Conservation (phyloP, 1,284 basidiomycete genomes). For the Fistulina hepatica region DNA sequence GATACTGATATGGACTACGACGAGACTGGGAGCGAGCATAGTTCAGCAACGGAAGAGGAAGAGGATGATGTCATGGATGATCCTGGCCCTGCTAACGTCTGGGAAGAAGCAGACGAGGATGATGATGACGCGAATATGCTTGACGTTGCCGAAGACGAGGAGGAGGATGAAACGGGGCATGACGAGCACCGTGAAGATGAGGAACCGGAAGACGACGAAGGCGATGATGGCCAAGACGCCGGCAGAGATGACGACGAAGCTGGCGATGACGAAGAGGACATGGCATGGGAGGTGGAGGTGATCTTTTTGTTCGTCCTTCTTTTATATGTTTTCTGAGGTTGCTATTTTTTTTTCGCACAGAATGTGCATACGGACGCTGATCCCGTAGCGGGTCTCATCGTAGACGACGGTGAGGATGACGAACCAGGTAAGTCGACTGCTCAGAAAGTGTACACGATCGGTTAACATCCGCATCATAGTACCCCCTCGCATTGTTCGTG, state of each 20-base stretch:
- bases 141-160: constrained; percentile 39
- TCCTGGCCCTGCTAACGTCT: constrained; percentile 51
- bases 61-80: constrained; percentile 51
- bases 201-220: constrained; percentile 51
- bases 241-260: constrained; percentile 28
- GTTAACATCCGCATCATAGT: constrained; percentile 20
- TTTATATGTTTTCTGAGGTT: neutral
- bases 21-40: constrained; percentile 70
- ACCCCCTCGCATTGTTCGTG: constrained; percentile 43
- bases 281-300: constrained; percentile 62
- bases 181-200: constrained; percentile 32
- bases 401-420: constrained; percentile 46
- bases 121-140: constrained; percentile 53
- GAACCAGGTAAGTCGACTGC: constrained; percentile 33
- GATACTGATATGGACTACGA: constrained; percentile 83
- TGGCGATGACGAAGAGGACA: constrained; percentile 30
- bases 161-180: constrained; percentile 34
- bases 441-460: neutral
- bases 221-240: constrained; percentile 39
- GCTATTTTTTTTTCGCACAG: constrained; percentile 25
- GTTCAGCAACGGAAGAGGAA: constrained; percentile 60
- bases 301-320: too few species aligned
- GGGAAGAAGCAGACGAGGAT: constrained; percentile 52
- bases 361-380: constrained; percentile 47
- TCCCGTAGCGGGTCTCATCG: constrained; percentile 35